A percentile compares a stretch with the other conserved stretches of the same genome.
phyloP scores from a whole-genome alignment of 345 rosid genomes.

The Limnanthes douglasii region DNA sequence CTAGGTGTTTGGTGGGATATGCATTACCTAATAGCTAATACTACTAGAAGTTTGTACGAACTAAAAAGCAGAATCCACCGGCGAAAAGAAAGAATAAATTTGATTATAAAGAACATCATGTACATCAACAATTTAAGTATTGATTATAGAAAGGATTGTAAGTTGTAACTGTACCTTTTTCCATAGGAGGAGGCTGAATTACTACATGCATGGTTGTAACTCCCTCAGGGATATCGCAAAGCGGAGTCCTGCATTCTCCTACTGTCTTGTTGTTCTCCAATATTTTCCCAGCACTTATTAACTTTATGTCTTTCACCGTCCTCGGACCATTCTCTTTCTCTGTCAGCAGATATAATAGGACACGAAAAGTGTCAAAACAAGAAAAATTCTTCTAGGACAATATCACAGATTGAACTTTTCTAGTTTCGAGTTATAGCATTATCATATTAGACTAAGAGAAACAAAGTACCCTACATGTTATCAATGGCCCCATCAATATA shows the following conservation, averaged over 20 bases:
- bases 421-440: too few relatives aligned
- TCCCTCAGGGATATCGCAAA: slow-evolving; percentile 65
- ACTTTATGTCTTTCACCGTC: slow-evolving; percentile 79
- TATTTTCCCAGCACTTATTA: slow-evolving; percentile 88
- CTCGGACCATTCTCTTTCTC: slow-evolving; percentile 82
- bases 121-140: not conserved
- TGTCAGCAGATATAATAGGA: too few relatives aligned
- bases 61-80: not conserved
- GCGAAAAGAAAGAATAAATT: not conserved
- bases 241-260: slow-evolving; percentile 71
- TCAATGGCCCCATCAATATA: too few relatives aligned
- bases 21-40: too few relatives aligned
- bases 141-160: not conserved
- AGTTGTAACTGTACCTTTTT: slow-evolving; percentile 38
- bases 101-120: not conserved
- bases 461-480: too few relatives aligned
- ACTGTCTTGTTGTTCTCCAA: slow-evolving; percentile 76
- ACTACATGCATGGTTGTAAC: slow-evolving; percentile 97
- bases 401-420: too few relatives aligned
- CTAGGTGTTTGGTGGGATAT: too few relatives aligned
- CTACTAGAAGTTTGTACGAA: too few relatives aligned
- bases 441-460: too few relatives aligned
- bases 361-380: too few relatives aligned
- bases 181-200: slow-evolving; percentile 61
- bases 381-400: too few relatives aligned